Base-by-base conservation (phyloP, 148 eudicot genomes). In the Fagopyrum esculentum region DNA sequence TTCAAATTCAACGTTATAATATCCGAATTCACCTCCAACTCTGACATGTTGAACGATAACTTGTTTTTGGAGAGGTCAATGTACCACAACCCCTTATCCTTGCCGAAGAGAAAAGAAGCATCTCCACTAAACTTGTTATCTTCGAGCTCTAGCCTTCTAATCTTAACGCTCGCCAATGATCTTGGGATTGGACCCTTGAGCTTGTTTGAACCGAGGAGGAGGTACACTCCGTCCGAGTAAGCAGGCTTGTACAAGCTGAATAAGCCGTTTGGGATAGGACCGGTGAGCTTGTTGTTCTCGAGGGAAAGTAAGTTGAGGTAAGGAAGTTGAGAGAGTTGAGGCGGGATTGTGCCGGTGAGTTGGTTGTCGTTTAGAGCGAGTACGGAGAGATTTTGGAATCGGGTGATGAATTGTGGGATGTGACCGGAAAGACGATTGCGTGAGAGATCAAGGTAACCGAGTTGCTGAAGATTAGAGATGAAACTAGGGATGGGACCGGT, bases 41-140 rank as follows among this genome's bases (percentile, higher is more conserved):
- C 59, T 2, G 78, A 75, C 19, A 79, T 7, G 64, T 79, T 60
- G 74, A 79, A 79, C 52, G 57, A 54, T 1, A 79, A 71, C 72
- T 19, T 47, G 75, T 79, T 54, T 4, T 15, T 54, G 16, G 57
- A 54, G 57, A 54, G 57, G 17, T 54, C 57, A n/a, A 54, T n/a
- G 57, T 54, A 54, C 19, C 16, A 15, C 57, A 54, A 15, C 57
- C 2, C 2, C 57, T 54, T 54, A 17, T 54, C 57, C 57, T 16
- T 54, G 12, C 57, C 57, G 19, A 54, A 54, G 19, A 54, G 17
- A 17, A 54, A 54, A 6, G 57, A 54, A 54, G 57, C 57, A 17
- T 54, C 57, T 6, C 57, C 57, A n/a, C 17, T 54, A 17, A 54
- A 17, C 17, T 3, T 54, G 57, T 60, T 60, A 26, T 60, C 66